Evolutionary conservation across 805 yeast genomes (phyloP).

Genomic region (Hanseniaspora valbyensis): DNA sequence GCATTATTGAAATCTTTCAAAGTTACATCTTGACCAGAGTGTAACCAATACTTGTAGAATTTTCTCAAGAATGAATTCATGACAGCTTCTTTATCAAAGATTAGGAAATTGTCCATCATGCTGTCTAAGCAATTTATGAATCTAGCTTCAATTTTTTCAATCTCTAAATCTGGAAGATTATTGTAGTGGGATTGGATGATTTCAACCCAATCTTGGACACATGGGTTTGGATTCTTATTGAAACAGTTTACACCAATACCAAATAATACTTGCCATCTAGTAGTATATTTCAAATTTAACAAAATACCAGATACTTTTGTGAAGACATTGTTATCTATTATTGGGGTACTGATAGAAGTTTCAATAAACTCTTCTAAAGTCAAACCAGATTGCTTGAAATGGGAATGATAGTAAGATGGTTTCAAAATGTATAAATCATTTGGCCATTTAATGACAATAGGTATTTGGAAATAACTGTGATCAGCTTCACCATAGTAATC

Average conservation of each 20-base stretch:
- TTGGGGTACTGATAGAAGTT: conserved; percentile 4
- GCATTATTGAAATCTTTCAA: conserved; percentile 43
- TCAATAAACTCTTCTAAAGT: conserved; percentile 13
- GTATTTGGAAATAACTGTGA: conserved; percentile 60
- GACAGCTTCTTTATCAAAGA: conserved; percentile 37
- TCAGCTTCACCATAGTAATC: conserved; percentile 27
- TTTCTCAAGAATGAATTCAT: conserved; percentile 52
- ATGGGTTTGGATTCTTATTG: conserved; percentile 85
- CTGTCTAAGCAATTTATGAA: conserved; percentile 54
- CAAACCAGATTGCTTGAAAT: conserved; percentile 12
- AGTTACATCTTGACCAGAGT: conserved; percentile 59
- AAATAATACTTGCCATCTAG: conserved; percentile 37
- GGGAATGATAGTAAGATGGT: conserved; percentile 45
- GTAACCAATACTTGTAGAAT: conserved; percentile 83
- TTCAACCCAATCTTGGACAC: conserved; percentile 60
- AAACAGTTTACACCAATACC: conserved; percentile 83
- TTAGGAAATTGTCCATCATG: conserved; percentile 47
- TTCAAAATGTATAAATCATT: conserved; percentile 74
- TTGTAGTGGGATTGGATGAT: conserved; percentile 42
- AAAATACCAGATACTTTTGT: conserved; percentile 12
- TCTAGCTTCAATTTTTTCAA: conserved; percentile 43
- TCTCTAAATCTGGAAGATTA: conserved; percentile 31
- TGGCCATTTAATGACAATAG: conserved; percentile 89
- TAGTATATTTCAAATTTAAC: conserved; percentile 12
- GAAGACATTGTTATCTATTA: background rate